Conservation (phyloP, 2,329 filamentous ascomycete species). For the Periconia sp. region DNA sequence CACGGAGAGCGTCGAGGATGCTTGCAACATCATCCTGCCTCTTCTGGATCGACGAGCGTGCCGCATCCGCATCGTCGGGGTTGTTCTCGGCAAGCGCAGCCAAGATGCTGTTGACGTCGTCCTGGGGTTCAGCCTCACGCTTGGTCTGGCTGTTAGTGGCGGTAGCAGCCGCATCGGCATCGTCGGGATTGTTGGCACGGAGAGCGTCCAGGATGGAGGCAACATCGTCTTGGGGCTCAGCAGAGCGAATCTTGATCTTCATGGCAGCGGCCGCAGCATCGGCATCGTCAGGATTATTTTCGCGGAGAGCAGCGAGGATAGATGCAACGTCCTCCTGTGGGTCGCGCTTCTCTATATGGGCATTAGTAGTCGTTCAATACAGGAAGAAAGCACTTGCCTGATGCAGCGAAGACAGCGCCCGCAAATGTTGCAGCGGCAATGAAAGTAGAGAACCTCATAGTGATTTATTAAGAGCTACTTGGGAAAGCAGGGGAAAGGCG, state of each 20-base stretch:
- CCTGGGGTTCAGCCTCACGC: slow-evolving; percentile 11
- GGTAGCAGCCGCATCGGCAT: slow-evolving; percentile 23
- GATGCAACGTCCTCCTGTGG: slow-evolving; percentile 28
- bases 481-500: slow-evolving; percentile 1
- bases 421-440: slow-evolving; percentile 33
- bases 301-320: slow-evolving; percentile 35
- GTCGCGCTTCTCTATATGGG: slow-evolving; percentile 16
- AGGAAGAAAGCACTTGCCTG: slow-evolving; percentile 15
- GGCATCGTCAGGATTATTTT: slow-evolving; percentile 35
- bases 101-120: slow-evolving; percentile 25
- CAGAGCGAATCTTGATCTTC: slow-evolving; percentile 31
- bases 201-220: slow-evolving; percentile 29
- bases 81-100: slow-evolving; percentile 23
- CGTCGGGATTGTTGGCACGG: slow-evolving; percentile 27
- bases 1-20: slow-evolving; percentile 29
- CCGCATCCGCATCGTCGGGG: slow-evolving; percentile 25
- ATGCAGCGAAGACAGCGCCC: slow-evolving; percentile 29
- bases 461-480: slow-evolving; percentile 19
- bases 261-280: slow-evolving; percentile 30
- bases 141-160: neutral
- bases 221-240: slow-evolving; percentile 27
- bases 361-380: neutral
- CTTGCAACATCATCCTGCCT: slow-evolving; percentile 23
- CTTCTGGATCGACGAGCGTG: slow-evolving; percentile 19
- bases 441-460: slow-evolving; percentile 36